Percentiles rank a stretch among this genome's conserved stretches.
Evolutionary conservation across 73 alveolate genomes (phyloP).

Genomic region (Urostyla sp.): DNA sequence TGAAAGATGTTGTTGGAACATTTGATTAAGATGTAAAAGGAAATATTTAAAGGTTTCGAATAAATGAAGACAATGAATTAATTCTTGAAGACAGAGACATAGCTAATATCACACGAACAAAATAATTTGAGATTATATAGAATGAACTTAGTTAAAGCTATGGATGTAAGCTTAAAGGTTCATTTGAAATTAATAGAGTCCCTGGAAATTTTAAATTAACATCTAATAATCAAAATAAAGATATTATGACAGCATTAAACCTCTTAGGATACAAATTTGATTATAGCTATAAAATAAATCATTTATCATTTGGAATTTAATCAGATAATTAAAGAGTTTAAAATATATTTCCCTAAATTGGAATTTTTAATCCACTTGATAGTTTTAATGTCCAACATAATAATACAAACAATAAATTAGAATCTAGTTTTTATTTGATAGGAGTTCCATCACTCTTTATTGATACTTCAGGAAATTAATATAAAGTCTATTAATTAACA

Average conservation of each 20-base stretch:
- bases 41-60: conserved; percentile 62
- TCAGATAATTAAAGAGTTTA: conserved; percentile 70
- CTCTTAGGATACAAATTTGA: conserved; percentile 66
- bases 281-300: conserved; percentile 88
- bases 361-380: conserved; percentile 83
- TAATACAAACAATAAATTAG: conserved; percentile 54
- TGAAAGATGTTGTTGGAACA: conserved; percentile 83
- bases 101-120: neutral
- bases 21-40: conserved; percentile 76
- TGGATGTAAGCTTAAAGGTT: conserved; percentile 89
- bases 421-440: conserved; percentile 85
- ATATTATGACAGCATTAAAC: neutral
- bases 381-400: conserved; percentile 50
- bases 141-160: conserved; percentile 69
- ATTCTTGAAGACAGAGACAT: conserved; percentile 10
- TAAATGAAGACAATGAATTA: conserved; percentile 60
- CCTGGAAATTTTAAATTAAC: conserved; percentile 94
- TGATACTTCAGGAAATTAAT: conserved; percentile 68
- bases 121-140: conserved; percentile 53
- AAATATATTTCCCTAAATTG: conserved; percentile 73
- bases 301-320: conserved; percentile 92
- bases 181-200: conserved; percentile 74
- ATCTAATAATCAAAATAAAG: conserved; percentile 78
- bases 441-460: conserved; percentile 94
- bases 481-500: conserved; percentile 88